A percentile compares a stretch with the other conserved stretches of the same genome.
These are phyloP conservation scores for Multifurca ochricompacta DNA, from an alignment of 768 basidiomycete species.

Conservation along the genomic window DNA sequence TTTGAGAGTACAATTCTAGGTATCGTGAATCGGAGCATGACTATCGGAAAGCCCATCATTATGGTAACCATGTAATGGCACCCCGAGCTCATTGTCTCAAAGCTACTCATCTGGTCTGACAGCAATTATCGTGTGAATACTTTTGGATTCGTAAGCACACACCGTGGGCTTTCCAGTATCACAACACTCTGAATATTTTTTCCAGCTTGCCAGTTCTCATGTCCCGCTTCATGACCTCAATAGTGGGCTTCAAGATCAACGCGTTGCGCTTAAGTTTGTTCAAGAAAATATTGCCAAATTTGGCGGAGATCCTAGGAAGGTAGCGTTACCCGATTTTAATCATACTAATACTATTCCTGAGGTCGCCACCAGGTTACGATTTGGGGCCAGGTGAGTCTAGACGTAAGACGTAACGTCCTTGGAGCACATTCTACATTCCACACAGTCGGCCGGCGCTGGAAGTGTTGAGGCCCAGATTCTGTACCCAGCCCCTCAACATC, in stretches of 20 bases:
- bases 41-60: constrained; percentile 44
- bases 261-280: constrained; percentile 47
- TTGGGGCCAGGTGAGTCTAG: constrained; percentile 38
- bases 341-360: background rate
- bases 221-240: constrained; percentile 37
- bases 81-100: background rate
- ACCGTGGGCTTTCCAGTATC: background rate
- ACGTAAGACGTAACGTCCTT: background rate
- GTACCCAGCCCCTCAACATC: constrained; percentile 27
- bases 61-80: constrained; percentile 41
- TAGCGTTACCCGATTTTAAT: constrained; percentile 15
- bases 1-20: constrained; percentile 26
- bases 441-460: constrained; percentile 42
- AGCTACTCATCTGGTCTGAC: background rate
- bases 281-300: constrained; percentile 53
- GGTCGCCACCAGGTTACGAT: constrained; percentile 36
- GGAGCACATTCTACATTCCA: background rate
- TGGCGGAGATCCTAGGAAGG: constrained; percentile 38
- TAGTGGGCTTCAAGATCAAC: constrained; percentile 41
- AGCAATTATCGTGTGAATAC: constrained; percentile 53
- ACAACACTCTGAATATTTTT: background rate
- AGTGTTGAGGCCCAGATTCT: constrained; percentile 40
- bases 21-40: constrained; percentile 41
- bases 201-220: constrained; percentile 37
- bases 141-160: constrained; percentile 40